Percentiles rank a stretch among this genome's conserved stretches.
Evolutionary conservation across 73 alveolate species (phyloP).

Genomic region (Tetrahymena malaccensis): DNA sequence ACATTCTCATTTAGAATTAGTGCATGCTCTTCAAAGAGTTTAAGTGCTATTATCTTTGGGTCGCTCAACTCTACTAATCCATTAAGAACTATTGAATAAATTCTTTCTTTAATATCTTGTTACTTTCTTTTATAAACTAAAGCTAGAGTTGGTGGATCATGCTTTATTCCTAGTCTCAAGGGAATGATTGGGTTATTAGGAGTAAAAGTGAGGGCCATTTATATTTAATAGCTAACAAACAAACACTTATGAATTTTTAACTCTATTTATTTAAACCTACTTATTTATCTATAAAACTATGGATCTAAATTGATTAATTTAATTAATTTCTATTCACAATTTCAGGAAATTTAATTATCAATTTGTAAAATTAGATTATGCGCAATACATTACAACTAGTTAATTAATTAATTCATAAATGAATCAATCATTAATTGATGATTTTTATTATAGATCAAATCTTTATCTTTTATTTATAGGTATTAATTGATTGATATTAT

Average conservation of each 20-base stretch:
- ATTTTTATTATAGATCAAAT: no score
- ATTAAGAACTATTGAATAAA: background rate
- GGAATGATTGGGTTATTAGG: background rate
- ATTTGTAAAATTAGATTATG: no score
- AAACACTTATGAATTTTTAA: background rate
- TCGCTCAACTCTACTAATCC: background rate
- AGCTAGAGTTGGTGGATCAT: background rate
- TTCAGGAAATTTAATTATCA: no score
- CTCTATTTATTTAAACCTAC: background rate
- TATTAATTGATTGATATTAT: background rate
- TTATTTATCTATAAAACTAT: no score
- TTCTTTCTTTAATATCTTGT: background rate
- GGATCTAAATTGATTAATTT: background rate
- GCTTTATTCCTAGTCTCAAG: background rate
- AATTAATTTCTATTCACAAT: background rate
- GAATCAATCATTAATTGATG: no score
- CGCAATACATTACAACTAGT: background rate
- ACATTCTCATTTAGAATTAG: background rate
- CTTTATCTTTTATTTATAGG: no score
- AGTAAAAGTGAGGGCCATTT: background rate
- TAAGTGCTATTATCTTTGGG: background rate
- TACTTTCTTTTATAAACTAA: background rate
- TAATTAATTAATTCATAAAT: no score
- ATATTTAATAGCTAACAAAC: background rate
- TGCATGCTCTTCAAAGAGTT: background rate